phyloP scores from a whole-genome alignment of 2,329 filamentous ascomycete genomes.

The Ambrosiella cleistominuta region DNA sequence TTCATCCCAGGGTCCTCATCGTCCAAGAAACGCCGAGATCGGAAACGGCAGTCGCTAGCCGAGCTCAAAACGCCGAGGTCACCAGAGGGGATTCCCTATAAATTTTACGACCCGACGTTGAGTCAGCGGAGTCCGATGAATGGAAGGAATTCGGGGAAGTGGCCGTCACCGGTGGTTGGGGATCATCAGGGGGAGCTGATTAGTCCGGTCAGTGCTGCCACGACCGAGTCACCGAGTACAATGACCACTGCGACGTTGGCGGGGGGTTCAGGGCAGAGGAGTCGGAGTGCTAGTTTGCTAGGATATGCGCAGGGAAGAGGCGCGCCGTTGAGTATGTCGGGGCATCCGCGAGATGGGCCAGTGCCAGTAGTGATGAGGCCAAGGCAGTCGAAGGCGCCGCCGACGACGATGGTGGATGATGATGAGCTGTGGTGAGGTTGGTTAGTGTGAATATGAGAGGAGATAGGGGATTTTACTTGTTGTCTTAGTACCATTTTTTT shows the following conservation, averaged over 20 bases:
- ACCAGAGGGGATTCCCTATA: slow-evolving; percentile 8
- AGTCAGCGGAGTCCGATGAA: background rate
- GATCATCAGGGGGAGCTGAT: background rate
- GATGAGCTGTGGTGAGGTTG: slow-evolving; percentile 11
- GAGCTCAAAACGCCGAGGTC: background rate
- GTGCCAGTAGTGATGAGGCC: slow-evolving; percentile 1
- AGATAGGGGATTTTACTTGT: background rate
- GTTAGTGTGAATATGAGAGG: background rate
- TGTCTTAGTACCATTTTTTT: background rate
- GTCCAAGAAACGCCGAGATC: slow-evolving; percentile 1
- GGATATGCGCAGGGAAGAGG: background rate
- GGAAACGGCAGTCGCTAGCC: slow-evolving; percentile 14
- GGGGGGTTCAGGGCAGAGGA: background rate
- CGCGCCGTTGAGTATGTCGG: slow-evolving; percentile 3
- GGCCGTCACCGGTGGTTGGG: background rate
- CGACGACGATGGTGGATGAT: slow-evolving; percentile 11
- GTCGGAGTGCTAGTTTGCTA: background rate
- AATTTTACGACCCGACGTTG: slow-evolving; percentile 7
- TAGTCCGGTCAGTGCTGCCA: background rate
- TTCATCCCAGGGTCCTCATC: background rate
- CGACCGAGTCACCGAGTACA: background rate
- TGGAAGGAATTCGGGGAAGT: background rate
- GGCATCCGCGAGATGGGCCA: slow-evolving; percentile 8
- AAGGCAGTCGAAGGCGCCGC: slow-evolving; percentile 6
- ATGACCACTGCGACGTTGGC: too few species aligned